phyloP scores from a whole-genome alignment of 2,329 filamentous ascomycete genomes.

The Aureobasidium lini region DNA sequence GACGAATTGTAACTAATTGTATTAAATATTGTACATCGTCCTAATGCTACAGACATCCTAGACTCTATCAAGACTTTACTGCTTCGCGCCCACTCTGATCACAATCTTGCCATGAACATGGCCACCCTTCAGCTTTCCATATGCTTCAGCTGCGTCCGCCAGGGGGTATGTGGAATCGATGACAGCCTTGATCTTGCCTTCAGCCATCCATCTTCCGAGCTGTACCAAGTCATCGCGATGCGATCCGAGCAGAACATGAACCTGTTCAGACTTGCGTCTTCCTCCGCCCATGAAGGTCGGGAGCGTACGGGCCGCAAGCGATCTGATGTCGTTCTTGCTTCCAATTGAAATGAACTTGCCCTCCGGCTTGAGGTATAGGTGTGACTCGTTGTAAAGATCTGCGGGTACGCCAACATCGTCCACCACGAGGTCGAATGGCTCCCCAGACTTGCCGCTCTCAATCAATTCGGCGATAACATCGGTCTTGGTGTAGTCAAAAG shows the following conservation, averaged over 20 bases:
- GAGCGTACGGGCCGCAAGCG: conserved; percentile 27
- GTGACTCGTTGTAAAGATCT: conserved; percentile 46
- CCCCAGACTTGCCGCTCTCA: conserved; percentile 30
- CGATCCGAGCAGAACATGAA: conserved; percentile 30
- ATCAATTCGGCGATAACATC: conserved; percentile 44
- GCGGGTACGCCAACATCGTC: conserved; percentile 49
- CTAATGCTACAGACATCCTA: neutral
- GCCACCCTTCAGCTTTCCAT: conserved; percentile 50
- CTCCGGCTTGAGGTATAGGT: conserved; percentile 42
- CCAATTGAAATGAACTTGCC: conserved; percentile 51
- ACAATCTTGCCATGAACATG: conserved; percentile 55
- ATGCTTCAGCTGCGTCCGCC: conserved; percentile 50
- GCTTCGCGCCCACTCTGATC: conserved; percentile 21
- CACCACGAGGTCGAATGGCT: conserved; percentile 45
- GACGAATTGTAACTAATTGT: neutral
- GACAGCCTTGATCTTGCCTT: conserved; percentile 51
- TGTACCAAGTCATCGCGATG: conserved; percentile 39
- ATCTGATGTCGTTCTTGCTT: conserved; percentile 26
- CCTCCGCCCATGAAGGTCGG: conserved; percentile 47
- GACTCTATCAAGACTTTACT: neutral
- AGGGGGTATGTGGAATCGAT: conserved; percentile 51
- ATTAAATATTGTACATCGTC: neutral
- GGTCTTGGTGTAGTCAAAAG: conserved; percentile 51
- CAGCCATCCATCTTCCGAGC: conserved; percentile 48
- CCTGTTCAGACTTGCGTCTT: conserved; percentile 33